These are phyloP conservation scores for Fonsecaea pedrosoi DNA, from an alignment of 2,329 filamentous ascomycete species.

Conservation along the genomic window DNA sequence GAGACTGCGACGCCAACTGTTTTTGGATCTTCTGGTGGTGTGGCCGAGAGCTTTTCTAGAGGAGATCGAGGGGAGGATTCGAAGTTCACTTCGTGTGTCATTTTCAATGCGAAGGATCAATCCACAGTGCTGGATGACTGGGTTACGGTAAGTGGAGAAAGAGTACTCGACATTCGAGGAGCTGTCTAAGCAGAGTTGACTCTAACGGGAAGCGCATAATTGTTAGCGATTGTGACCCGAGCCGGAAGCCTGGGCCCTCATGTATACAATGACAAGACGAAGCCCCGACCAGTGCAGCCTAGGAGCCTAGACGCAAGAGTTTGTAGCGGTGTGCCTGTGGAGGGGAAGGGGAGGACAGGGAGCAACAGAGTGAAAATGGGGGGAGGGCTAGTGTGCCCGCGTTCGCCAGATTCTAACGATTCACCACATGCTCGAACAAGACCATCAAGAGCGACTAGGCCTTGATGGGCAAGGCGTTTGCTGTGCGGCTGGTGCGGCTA, in stretches of 20 bases:
- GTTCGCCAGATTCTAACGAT: background rate
- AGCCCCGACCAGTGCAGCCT: background rate
- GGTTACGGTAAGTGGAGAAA: background rate
- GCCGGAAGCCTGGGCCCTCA: background rate
- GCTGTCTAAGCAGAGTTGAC: constrained; percentile 1
- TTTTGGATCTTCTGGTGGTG: constrained; percentile 2
- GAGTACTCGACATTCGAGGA: background rate
- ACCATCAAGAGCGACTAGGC: background rate
- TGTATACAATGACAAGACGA: background rate
- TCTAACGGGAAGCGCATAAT: background rate
- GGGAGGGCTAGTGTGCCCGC: background rate
- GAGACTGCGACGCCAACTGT: background rate
- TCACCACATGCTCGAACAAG: background rate
- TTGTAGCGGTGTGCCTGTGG: constrained; percentile 8
- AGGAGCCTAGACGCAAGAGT: background rate
- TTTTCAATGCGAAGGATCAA: constrained; percentile 10
- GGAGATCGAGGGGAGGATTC: constrained; percentile 12
- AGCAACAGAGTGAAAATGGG: background rate
- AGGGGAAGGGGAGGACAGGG: background rate
- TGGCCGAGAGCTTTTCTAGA: constrained; percentile 12
- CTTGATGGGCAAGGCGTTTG: constrained; percentile 7
- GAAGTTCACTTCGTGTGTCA: constrained; percentile 14
- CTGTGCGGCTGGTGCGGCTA: constrained; percentile 10
- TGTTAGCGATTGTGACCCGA: constrained; percentile 1
- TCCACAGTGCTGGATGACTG: constrained; percentile 5